These are phyloP conservation scores for Aspergillus novoparasiticus DNA, from an alignment of 2,329 filamentous ascomycete species.

Conservation along the genomic window DNA sequence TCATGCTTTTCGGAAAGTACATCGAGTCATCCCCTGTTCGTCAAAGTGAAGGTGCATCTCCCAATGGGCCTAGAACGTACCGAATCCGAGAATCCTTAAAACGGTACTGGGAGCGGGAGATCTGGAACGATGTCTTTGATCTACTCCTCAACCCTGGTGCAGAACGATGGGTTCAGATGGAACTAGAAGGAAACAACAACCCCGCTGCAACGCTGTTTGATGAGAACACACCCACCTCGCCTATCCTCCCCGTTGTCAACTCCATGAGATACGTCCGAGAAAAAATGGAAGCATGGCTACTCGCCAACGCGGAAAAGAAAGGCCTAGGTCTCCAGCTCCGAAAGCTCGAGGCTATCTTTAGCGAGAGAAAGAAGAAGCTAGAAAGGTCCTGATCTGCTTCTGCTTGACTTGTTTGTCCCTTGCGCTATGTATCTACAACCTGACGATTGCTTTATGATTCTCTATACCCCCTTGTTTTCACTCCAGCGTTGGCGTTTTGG, in stretches of 20 bases:
- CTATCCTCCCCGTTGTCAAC: conserved; percentile 71
- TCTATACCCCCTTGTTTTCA: conserved; percentile 3
- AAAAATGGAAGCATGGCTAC: conserved; percentile 82
- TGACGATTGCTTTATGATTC: conserved; percentile 13
- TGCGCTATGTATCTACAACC: conserved; percentile 3
- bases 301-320: conserved; percentile 79
- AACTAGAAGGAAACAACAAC: conserved; percentile 44
- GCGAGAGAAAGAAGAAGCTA: conserved; percentile 52
- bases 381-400: conserved; percentile 27
- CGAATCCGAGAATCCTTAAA: conserved; percentile 81
- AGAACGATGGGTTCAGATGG: conserved; percentile 62
- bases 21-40: conserved; percentile 69
- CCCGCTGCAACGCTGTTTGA: conserved; percentile 2
- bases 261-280: conserved; percentile 70
- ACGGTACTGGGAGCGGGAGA: conserved; percentile 93
- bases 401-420: neutral
- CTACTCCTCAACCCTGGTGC: conserved; percentile 75
- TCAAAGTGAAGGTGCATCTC: conserved; percentile 14
- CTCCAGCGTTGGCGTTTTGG: conserved; percentile 19
- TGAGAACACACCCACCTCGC: neutral
- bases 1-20: conserved; percentile 89
- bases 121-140: conserved; percentile 84
- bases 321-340: conserved; percentile 59
- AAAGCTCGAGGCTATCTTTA: conserved; percentile 69
- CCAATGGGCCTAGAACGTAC: conserved; percentile 62